A percentile compares a stretch with the other conserved stretches of the same genome.
phyloP scores from a whole-genome alignment of 176 grass and related monocot genomes.

The Aegilops sharonensis region DNA sequence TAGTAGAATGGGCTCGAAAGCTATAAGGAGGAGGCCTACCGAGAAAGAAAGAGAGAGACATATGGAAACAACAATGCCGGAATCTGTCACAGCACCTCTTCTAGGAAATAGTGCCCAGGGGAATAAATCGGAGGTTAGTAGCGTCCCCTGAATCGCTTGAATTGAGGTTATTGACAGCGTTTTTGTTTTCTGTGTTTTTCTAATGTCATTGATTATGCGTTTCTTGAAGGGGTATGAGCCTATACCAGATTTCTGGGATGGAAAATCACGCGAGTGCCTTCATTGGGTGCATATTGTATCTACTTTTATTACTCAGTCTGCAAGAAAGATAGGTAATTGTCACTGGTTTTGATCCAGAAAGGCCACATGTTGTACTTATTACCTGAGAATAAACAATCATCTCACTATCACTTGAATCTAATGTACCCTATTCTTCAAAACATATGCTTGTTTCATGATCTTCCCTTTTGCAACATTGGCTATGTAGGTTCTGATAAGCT shows the following conservation, averaged over 20 bases:
- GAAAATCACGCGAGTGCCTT: conserved; percentile 27
- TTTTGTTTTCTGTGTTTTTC: neutral
- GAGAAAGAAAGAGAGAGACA: conserved; percentile 2
- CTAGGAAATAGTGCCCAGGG: conserved; percentile 4
- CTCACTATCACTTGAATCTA: neutral
- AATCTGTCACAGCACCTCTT: conserved; percentile 38
- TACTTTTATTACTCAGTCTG: conserved; percentile 43
- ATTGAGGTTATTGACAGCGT: neutral
- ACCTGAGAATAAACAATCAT: too few relatives aligned
- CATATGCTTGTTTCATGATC: neutral
- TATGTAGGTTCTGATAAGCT: neutral
- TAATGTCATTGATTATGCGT: neutral
- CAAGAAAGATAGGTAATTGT: conserved; percentile 35
- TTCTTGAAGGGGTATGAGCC: conserved; percentile 31
- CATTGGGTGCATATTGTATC: conserved; percentile 33
- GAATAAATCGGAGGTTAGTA: conserved; percentile 38
- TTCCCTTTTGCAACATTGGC: neutral
- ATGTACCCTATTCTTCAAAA: neutral
- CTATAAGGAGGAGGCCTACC: conserved; percentile 30
- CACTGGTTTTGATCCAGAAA: neutral
- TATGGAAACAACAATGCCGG: conserved; percentile 13
- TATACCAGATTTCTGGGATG: conserved; percentile 35
- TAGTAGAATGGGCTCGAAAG: conserved; percentile 38
- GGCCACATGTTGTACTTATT: neutral
- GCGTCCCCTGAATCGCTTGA: neutral